Conservation (phyloP, 169 alveolate genomes). For the Plasmodium coatneyi region DNA sequence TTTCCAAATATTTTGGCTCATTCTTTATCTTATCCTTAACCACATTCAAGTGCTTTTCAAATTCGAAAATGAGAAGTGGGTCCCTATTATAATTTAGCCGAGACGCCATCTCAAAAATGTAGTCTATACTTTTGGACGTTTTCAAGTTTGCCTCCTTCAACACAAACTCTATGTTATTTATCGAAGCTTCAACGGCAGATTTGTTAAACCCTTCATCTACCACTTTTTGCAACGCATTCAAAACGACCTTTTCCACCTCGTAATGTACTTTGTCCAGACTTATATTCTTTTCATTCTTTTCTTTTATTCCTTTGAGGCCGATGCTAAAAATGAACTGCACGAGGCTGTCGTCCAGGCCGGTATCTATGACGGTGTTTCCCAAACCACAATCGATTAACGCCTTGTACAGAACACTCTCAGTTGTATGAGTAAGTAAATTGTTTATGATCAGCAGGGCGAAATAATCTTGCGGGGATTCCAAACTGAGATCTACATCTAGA, state of each 20-base stretch:
- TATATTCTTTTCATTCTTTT: constrained; percentile 38
- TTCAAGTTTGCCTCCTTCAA: constrained; percentile 77
- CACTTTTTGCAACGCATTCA: constrained; percentile 74
- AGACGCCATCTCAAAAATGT: constrained; percentile 51
- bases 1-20: constrained; percentile 77
- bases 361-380: constrained; percentile 80
- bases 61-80: constrained; percentile 61
- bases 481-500: constrained; percentile 40
- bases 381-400: constrained; percentile 76
- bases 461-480: constrained; percentile 59
- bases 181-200: constrained; percentile 83
- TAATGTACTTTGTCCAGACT: constrained; percentile 57
- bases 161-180: constrained; percentile 81
- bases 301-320: constrained; percentile 70
- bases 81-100: constrained; percentile 58
- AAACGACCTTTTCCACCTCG: constrained; percentile 78
- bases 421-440: constrained; percentile 33
- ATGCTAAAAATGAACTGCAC: constrained; percentile 48
- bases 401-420: constrained; percentile 67
- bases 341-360: constrained; percentile 76
- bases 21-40: constrained; percentile 54
- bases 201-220: constrained; percentile 81
- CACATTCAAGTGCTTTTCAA: constrained; percentile 33
- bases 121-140: constrained; percentile 61
- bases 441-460: constrained; percentile 58